Evolutionary conservation across 495 filamentous ascomycete genomes (phyloP).

Genomic region (Corynascus novoguineensis): DNA sequence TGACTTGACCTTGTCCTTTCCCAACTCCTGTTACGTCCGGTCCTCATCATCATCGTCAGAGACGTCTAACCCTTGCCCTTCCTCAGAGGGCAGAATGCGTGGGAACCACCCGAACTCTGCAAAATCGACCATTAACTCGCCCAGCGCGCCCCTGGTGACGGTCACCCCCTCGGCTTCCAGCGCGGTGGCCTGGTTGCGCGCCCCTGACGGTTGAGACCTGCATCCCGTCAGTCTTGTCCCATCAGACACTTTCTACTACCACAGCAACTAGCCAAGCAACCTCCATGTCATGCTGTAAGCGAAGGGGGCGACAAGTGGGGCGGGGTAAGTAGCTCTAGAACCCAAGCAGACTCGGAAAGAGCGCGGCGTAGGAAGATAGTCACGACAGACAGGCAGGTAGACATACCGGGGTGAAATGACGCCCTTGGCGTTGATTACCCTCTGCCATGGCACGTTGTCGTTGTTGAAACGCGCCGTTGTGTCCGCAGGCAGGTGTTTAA

Average conservation of each 20-base stretch:
- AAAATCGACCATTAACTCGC: constrained; percentile 65
- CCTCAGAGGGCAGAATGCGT: constrained; percentile 47
- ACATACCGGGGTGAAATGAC: constrained; percentile 73
- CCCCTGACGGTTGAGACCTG: constrained; percentile 61
- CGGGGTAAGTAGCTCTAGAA: too few relatives aligned
- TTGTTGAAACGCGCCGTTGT: constrained; percentile 53
- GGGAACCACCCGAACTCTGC: constrained; percentile 75
- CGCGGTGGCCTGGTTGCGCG: constrained; percentile 60
- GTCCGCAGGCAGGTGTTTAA: constrained; percentile 70
- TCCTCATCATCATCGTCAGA: constrained; percentile 17
- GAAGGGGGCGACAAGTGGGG: too few relatives aligned
- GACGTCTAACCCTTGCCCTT: constrained; percentile 21
- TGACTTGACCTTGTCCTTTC: too few relatives aligned
- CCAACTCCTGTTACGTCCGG: background rate
- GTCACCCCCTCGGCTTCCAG: constrained; percentile 64
- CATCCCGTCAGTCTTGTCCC: background rate
- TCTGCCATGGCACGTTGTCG: constrained; percentile 86
- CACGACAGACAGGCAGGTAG: background rate
- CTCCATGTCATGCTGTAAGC: too few relatives aligned
- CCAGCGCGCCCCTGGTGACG: constrained; percentile 58
- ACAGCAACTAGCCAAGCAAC: too few relatives aligned
- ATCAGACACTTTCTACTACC: too few relatives aligned
- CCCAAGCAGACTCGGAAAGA: background rate
- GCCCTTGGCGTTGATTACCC: constrained; percentile 83
- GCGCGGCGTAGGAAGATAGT: background rate